Evolutionary conservation across 208 protist genomes (phyloP), one percentile per base, ranked within the genome.

Genomic region (Trypanosoma brucei): DNA sequence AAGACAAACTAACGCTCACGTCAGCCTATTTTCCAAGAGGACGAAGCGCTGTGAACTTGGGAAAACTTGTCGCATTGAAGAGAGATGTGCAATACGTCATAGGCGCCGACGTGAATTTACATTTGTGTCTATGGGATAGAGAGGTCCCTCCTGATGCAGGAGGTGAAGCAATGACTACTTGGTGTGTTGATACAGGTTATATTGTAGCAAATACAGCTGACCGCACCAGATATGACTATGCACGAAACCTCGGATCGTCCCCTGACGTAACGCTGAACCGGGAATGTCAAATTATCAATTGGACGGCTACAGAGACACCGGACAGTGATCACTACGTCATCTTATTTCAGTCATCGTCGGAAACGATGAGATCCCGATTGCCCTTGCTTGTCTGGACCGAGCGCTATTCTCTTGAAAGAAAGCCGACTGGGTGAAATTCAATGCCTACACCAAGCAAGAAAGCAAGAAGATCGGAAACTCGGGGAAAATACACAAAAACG

Each of bases 61-160:
- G 39, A 46, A 46, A 11, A 46, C 6, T 46, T 6, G 11, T 0
- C 42, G 11, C 42, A 11, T 11, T 46, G 6, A 39, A n/a, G 13
- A 5, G 14, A 5, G 54, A 58, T 5, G 54, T 14, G 5, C 31
- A 14, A 58, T 34, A 58, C 34, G 39, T 39, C 54, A 58, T 39
- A 40, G 54, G 31, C n/a, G 54, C 54, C n/a, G 54, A 58, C 54
- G 54, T 36, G 11, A 58, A 58, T 36, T 14, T 34, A 39, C 54
- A 58, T 39, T 30, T 34, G 0, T 34, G 30, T 13, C 31, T 36
- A n/a, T 58, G 54, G 54, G 54, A 58, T 58, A 30, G 34, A n/a
- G 54, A 30, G 54, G 36, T 39, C 34, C 14, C 54, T 31, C 31
- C 30, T 40, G 54, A 58, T 14, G 9, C 54, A 33, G 31, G 54